A percentile compares a stretch with the other conserved stretches of the same genome.
phyloP scores from a whole-genome alignment of 768 basidiomycete species.

The Hygrophorus pudorinus region DNA sequence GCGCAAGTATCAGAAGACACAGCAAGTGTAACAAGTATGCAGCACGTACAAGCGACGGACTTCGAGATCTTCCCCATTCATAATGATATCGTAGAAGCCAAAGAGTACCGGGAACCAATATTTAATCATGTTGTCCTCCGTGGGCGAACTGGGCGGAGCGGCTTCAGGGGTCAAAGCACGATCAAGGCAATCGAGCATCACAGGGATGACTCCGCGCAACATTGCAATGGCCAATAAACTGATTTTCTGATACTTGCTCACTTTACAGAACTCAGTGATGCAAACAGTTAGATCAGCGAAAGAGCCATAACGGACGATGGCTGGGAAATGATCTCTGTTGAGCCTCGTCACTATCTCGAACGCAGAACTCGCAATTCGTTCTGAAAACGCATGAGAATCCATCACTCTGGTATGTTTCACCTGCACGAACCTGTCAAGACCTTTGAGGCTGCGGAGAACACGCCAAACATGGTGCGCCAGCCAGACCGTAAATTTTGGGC shows the following conservation, averaged over 20 bases:
- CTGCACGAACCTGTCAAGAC: slow-evolving; percentile 64
- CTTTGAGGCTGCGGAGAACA: slow-evolving; percentile 93
- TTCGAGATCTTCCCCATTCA: slow-evolving; percentile 99
- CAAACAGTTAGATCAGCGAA: slow-evolving; percentile 96
- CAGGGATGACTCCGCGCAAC: slow-evolving; percentile 86
- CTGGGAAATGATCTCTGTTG: slow-evolving; percentile 81
- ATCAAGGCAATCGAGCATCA: slow-evolving; percentile 81
- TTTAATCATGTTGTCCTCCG: slow-evolving; percentile 85
- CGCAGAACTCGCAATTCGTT: slow-evolving; percentile 84
- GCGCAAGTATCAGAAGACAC: slow-evolving; percentile 1
- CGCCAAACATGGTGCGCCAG: slow-evolving; percentile 99
- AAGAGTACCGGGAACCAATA: slow-evolving; percentile 97
- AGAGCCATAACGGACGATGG: slow-evolving; percentile 88
- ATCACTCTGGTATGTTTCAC: neutral
- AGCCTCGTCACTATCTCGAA: slow-evolving; percentile 93
- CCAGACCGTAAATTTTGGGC: slow-evolving; percentile 95
- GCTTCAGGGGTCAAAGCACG: slow-evolving; percentile 26
- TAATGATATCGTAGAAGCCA: slow-evolving; percentile 99
- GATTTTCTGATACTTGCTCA: slow-evolving; percentile 98
- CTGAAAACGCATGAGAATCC: slow-evolving; percentile 27
- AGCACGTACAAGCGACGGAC: slow-evolving; percentile 82
- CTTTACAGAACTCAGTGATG: slow-evolving; percentile 98
- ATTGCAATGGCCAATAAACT: slow-evolving; percentile 93
- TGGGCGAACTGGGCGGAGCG: slow-evolving; percentile 19
- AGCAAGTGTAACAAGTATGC: slow-evolving; percentile 1